Evolutionary conservation across 352 stramenopile species (phyloP).

Genomic region (Phytopythium montanum): DNA sequence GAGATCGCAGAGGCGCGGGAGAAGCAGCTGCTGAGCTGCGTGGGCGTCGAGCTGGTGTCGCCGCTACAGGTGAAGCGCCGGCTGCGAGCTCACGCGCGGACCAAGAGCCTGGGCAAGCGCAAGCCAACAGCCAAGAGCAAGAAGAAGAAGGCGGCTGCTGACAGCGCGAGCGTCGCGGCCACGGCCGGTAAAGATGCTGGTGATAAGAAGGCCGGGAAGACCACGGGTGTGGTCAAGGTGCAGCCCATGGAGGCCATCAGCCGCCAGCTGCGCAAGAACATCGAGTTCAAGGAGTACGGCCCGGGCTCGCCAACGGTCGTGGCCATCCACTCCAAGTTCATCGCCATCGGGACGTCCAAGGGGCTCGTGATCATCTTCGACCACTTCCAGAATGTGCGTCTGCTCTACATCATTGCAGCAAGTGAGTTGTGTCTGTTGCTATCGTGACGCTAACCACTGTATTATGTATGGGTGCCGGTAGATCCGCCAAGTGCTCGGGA

Average conservation of each 20-base stretch:
- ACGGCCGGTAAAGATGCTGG: conserved; percentile 18
- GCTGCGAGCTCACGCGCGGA: conserved; percentile 55
- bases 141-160: conserved; percentile 31
- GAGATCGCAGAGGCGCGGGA: conserved; percentile 79
- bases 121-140: conserved; percentile 47
- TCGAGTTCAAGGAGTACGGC: conserved; percentile 90
- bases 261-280: conserved; percentile 88
- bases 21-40: conserved; percentile 76
- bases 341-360: conserved; percentile 94
- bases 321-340: conserved; percentile 96
- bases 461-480: conserved; percentile 8
- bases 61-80: conserved; percentile 80
- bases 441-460: background rate
- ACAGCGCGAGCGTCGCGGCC: conserved; percentile 13
- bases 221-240: conserved; percentile 82
- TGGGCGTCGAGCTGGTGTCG: conserved; percentile 80
- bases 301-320: conserved; percentile 91
- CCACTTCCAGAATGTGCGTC: conserved; percentile 93
- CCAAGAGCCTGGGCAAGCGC: conserved; percentile 42
- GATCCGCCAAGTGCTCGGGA: conserved; percentile 88
- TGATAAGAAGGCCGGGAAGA: conserved; percentile 39
- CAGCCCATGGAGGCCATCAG: conserved; percentile 90
- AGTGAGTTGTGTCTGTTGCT: background rate
- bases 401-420: background rate
- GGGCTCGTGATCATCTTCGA: conserved; percentile 95